phyloP scores from a whole-genome alignment of 2,329 filamentous ascomycete species.

The Epichloe scottii region DNA sequence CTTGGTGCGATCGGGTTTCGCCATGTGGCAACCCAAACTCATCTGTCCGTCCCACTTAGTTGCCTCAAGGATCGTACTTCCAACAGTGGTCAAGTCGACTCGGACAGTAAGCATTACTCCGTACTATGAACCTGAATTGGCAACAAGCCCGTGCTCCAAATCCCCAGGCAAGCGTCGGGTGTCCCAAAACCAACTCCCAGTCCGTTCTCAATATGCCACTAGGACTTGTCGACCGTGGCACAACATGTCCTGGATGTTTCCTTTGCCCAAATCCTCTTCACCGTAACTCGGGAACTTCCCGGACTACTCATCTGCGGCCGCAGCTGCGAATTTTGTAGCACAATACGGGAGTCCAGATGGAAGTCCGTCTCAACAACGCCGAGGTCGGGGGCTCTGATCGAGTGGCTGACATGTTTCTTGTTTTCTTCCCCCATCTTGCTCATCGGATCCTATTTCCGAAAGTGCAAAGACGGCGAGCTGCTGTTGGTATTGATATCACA shows the following conservation, averaged over 20 bases:
- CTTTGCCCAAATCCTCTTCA: not conserved
- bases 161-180: not conserved
- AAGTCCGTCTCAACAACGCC: not conserved
- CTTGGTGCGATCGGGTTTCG: no score
- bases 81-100: not conserved
- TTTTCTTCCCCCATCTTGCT: no score
- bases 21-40: not conserved
- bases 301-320: not conserved
- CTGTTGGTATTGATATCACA: not conserved
- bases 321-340: not conserved
- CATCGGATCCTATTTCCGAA: no score
- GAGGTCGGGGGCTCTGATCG: not conserved
- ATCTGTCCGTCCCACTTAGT: no score
- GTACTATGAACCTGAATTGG: not conserved
- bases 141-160: not conserved
- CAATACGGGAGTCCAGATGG: no score
- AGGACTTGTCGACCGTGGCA: not conserved
- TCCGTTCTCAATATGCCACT: not conserved
- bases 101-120: not conserved
- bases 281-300: not conserved
- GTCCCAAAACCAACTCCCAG: not conserved
- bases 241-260: not conserved
- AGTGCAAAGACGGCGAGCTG: no score
- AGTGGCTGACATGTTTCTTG: not conserved
- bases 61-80: not conserved